Evolutionary conservation across 2,329 filamentous ascomycete genomes (phyloP).

Genomic region (Talaromyces sp.): DNA sequence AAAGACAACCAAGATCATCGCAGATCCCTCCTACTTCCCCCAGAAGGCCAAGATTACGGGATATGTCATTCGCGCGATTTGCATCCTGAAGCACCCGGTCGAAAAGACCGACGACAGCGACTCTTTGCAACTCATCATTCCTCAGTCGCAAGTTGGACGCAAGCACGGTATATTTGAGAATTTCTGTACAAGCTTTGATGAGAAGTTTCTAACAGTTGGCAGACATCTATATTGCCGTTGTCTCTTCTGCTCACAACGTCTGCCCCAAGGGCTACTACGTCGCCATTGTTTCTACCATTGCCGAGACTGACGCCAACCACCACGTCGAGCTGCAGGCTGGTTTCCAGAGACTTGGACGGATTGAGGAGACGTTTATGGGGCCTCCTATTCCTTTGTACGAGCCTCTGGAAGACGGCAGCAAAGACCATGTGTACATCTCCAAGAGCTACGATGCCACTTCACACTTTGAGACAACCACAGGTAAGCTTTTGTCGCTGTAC

Average conservation of each 20-base stretch:
- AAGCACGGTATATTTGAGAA: slow-evolving; percentile 66
- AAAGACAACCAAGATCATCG: slow-evolving; percentile 91
- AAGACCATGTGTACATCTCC: slow-evolving; percentile 93
- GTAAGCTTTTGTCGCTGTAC: slow-evolving; percentile 28
- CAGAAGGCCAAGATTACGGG: slow-evolving; percentile 80
- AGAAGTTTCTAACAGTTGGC: slow-evolving; percentile 14
- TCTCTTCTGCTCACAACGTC: slow-evolving; percentile 93
- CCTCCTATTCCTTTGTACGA: slow-evolving; percentile 90
- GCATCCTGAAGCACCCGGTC: slow-evolving; percentile 92
- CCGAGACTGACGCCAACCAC: slow-evolving; percentile 85
- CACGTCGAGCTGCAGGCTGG: slow-evolving; percentile 91
- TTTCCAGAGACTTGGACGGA: slow-evolving; percentile 82
- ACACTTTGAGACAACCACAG: slow-evolving; percentile 87
- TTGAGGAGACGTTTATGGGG: slow-evolving; percentile 97
- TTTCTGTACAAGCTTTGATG: not conserved
- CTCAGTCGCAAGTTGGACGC: slow-evolving; percentile 91
- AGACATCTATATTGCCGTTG: slow-evolving; percentile 96
- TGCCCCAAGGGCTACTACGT: slow-evolving; percentile 99
- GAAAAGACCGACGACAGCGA: slow-evolving; percentile 83
- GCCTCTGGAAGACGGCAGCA: slow-evolving; percentile 72
- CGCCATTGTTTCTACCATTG: slow-evolving; percentile 95
- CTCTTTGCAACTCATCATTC: slow-evolving; percentile 92
- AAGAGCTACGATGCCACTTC: slow-evolving; percentile 98
- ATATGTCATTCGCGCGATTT: slow-evolving; percentile 92
- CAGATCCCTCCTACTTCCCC: slow-evolving; percentile 95